Percentiles rank a stretch among this genome's conserved stretches.
Evolutionary conservation across 2,329 filamentous ascomycete genomes (phyloP).

Genomic region (Alternaria sp.): DNA sequence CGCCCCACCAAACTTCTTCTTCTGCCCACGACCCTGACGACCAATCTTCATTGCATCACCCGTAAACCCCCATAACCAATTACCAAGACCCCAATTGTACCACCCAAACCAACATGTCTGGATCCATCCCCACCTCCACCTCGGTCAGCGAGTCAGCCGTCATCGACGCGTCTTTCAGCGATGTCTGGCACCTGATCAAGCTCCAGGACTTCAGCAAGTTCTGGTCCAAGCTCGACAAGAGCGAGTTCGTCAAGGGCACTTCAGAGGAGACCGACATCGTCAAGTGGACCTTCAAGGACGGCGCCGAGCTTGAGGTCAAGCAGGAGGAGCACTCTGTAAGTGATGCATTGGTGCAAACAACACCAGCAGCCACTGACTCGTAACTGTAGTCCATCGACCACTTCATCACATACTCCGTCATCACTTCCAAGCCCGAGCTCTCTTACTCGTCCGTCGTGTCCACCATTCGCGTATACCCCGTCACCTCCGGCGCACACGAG

Average conservation of each 20-base stretch:
- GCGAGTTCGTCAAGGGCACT: conserved; percentile 68
- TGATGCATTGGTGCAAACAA: conserved; percentile 4
- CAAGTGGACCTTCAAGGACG: conserved; percentile 74
- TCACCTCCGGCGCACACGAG: conserved; percentile 70
- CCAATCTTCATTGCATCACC: not conserved
- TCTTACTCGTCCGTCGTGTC: conserved; percentile 70
- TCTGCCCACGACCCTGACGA: conserved; percentile 6
- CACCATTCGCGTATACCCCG: conserved; percentile 68
- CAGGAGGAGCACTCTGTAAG: conserved; percentile 75
- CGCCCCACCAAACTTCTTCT: conserved; percentile 24
- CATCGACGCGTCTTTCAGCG: conserved; percentile 69
- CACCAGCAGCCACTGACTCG: not conserved
- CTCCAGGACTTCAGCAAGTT: conserved; percentile 72
- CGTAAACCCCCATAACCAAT: not conserved
- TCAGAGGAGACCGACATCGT: conserved; percentile 71
- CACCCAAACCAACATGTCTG: conserved; percentile 28
- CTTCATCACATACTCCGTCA: conserved; percentile 77
- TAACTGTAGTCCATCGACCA: conserved; percentile 62
- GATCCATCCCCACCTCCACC: conserved; percentile 67
- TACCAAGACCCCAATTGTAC: conserved; percentile 9
- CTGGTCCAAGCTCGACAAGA: conserved; percentile 67
- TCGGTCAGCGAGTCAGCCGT: conserved; percentile 71
- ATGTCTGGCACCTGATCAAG: conserved; percentile 78
- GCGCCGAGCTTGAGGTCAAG: conserved; percentile 72
- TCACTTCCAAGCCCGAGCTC: conserved; percentile 69